These are phyloP conservation scores for Cladosporium sp. DNA, from an alignment of 2,329 filamentous ascomycete genomes.

Conservation along the genomic window DNA sequence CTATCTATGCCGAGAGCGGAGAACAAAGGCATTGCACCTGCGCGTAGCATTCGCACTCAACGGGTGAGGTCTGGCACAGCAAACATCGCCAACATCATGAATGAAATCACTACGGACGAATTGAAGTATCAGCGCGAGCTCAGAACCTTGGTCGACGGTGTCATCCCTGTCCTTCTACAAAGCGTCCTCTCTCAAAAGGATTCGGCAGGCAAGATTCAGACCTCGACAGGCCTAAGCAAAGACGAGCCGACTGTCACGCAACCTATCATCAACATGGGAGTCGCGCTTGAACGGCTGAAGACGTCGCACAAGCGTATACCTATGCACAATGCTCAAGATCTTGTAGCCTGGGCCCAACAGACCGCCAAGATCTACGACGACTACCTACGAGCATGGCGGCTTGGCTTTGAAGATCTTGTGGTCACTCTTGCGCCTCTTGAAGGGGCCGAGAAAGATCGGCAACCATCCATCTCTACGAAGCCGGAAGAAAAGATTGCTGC, in stretches of 20 bases:
- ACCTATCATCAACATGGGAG: constrained; percentile 91
- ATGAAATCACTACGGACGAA: constrained; percentile 81
- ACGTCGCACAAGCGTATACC: constrained; percentile 79
- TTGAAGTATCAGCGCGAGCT: constrained; percentile 85
- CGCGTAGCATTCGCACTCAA: constrained; percentile 74
- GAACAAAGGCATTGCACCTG: constrained; percentile 70
- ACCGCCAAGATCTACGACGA: constrained; percentile 77
- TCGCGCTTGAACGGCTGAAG: constrained; percentile 81
- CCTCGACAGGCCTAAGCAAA: constrained; percentile 39
- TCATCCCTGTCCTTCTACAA: constrained; percentile 86
- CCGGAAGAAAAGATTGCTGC: background rate
- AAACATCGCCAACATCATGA: constrained; percentile 73
- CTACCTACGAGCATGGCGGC: constrained; percentile 84
- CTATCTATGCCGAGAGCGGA: constrained; percentile 69
- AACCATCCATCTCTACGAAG: constrained; percentile 52
- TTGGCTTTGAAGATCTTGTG: constrained; percentile 92
- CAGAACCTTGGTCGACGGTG: constrained; percentile 89
- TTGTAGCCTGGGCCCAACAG: constrained; percentile 79
- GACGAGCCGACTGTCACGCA: constrained; percentile 69
- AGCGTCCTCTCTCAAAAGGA: constrained; percentile 76
- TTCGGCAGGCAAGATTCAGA: constrained; percentile 39
- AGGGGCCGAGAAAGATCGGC: constrained; percentile 54
- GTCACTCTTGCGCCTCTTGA: constrained; percentile 84
- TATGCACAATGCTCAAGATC: constrained; percentile 65
- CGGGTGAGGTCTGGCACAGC: constrained; percentile 64